Evolutionary conservation across 225 moss, liverwort and hornwort genomes (phyloP), one percentile per base, ranked within the genome.

Genomic region (Climacium dendroides): DNA sequence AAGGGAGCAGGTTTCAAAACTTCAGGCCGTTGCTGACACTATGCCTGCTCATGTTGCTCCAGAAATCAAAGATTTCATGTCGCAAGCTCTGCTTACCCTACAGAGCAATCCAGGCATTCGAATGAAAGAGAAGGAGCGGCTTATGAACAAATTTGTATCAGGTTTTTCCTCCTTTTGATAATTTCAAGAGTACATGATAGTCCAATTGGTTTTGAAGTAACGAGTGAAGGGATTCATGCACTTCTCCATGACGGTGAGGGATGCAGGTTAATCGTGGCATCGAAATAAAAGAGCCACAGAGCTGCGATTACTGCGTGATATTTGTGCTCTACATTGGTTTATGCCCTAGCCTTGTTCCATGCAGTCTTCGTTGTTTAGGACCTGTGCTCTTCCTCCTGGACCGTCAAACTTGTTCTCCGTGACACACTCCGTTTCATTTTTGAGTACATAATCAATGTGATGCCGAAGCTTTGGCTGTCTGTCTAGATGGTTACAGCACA

Each of bases 101-200:
- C 96, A 99, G 92, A 97, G 94, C 85, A 99, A 99, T 88, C 97
- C 99, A 58, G 93, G 96, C 48, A 92, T 96, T 67, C 93, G 93
- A 57, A 93, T 97, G 81, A 91, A 87, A 60, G 95, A 99, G 57
- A 99, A 99, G 92, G 95, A 97, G 93, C 92, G 92, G 64, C 81
- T 99, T 54, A 95, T 99, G 97, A 94, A 90, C 61, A 97, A 90
- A 81, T 91, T 99, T 85, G 95, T 96, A 39, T 92, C 97, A 48
- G 94, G 96, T 41, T 94, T 99, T 86, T 95, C 95, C 63, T 95
- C 95, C 78, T 95, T 92, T 28, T 93, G 84, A 91, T 61, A 45
- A 94, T 85, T 20, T 59, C 66, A 60, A 48, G 58, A 54, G 74
- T 66, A 54, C 83, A 58, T 47, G 67, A 65, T 85, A 62, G 60